A percentile compares a stretch with the other conserved stretches of the same genome.
These are phyloP conservation scores for Rhizophora mangle DNA, from an alignment of 345 rosid species.

Conservation along the genomic window DNA sequence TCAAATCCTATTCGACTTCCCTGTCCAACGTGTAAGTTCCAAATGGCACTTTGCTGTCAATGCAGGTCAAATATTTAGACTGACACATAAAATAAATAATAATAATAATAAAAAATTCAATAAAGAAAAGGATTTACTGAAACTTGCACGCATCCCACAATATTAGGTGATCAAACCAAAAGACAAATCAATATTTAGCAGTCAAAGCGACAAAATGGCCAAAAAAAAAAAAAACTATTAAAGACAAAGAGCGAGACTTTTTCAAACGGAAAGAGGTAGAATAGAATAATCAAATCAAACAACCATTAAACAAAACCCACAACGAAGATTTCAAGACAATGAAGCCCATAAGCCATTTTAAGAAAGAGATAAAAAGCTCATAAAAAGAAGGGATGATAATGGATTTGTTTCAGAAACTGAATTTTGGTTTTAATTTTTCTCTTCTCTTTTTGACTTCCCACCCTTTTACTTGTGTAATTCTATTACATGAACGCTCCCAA, in stretches of 20 bases:
- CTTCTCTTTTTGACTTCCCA: conserved; percentile 9
- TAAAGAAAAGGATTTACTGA: conserved; percentile 3
- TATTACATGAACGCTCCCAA: conserved; percentile 25
- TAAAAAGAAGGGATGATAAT: conserved; percentile 36
- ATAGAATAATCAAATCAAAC: conserved; percentile 21
- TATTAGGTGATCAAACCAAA: conserved; percentile 1
- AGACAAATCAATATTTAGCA: conserved; percentile 22
- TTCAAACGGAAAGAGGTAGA: conserved; percentile 22
- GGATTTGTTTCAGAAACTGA: conserved; percentile 10
- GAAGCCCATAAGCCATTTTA: conserved; percentile 11
- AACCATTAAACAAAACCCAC: conserved; percentile 12
- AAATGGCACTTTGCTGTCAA: conserved; percentile 31
- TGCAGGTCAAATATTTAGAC: conserved; percentile 44
- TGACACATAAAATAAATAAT: conserved; percentile 17
- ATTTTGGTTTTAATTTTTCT: not conserved
- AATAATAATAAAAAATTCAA: not conserved
- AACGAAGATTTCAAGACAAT: conserved; percentile 32
- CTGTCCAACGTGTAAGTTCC: conserved; percentile 6
- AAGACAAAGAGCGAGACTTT: conserved; percentile 30
- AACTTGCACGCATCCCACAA: not conserved
- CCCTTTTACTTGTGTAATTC: conserved; percentile 16
- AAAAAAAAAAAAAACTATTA: conserved; percentile 24
- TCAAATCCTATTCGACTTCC: not conserved
- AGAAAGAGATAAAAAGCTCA: conserved; percentile 18
- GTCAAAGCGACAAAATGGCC: conserved; percentile 29